Conservation (phyloP, 805 yeast genomes). For the Kuraishia ogatae region DNA sequence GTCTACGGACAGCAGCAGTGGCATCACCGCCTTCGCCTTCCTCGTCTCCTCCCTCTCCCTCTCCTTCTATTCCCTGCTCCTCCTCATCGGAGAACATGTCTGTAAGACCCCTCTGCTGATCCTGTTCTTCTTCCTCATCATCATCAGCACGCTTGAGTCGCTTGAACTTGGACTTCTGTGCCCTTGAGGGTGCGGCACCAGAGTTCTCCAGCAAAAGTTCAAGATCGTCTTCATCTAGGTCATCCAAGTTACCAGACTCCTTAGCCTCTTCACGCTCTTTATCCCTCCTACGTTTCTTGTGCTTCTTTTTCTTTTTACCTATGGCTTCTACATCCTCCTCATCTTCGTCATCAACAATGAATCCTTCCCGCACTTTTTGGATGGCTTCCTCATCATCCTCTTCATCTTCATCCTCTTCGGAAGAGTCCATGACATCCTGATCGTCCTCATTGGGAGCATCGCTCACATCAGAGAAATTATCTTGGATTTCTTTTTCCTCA, state of each 20-base stretch:
- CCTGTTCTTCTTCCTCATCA: slow-evolving; percentile 18
- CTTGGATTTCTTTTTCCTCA: slow-evolving; percentile 29
- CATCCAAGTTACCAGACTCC: slow-evolving; percentile 38
- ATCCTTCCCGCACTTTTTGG: slow-evolving; percentile 77
- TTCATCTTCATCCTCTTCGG: slow-evolving; percentile 81
- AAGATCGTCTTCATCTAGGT: slow-evolving; percentile 89
- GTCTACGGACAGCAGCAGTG: slow-evolving; percentile 16
- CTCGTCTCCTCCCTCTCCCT: slow-evolving; percentile 7
- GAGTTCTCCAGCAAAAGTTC: slow-evolving; percentile 87
- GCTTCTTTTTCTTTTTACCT: slow-evolving; percentile 19
- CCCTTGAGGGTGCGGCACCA: slow-evolving; percentile 49
- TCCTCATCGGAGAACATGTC: slow-evolving; percentile 68
- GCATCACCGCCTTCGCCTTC: slow-evolving; percentile 24
- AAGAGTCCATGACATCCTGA: slow-evolving; percentile 49
- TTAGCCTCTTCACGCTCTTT: slow-evolving; percentile 23
- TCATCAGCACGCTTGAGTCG: slow-evolving; percentile 72
- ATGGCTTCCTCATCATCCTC: slow-evolving; percentile 90
- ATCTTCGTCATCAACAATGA: slow-evolving; percentile 88
- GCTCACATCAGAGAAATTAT: slow-evolving; percentile 18
- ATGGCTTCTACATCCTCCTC: slow-evolving; percentile 43
- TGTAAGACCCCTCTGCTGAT: slow-evolving; percentile 34
- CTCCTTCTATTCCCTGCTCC: slow-evolving; percentile 19
- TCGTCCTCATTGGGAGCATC: slow-evolving; percentile 25
- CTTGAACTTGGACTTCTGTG: slow-evolving; percentile 49
- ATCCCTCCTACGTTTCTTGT: slow-evolving; percentile 34